Evolutionary conservation across 208 protist genomes (phyloP).

Genomic region (Trypanosoma avium): DNA sequence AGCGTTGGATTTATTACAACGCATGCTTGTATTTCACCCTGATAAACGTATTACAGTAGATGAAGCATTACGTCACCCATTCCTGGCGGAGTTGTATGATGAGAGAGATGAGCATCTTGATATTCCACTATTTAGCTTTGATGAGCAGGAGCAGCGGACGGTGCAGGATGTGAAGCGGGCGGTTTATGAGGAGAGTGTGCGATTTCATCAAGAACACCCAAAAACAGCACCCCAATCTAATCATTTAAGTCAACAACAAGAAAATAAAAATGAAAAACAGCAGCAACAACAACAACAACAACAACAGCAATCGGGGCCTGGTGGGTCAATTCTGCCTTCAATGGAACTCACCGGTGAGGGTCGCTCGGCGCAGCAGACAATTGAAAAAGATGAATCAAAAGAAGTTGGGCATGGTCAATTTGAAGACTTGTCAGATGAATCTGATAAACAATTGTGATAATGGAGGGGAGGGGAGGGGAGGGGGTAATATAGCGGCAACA

Average conservation of each 20-base stretch:
- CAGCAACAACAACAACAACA: slow-evolving; percentile 26
- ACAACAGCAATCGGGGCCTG: slow-evolving; percentile 3
- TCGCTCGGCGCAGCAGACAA: slow-evolving; percentile 78
- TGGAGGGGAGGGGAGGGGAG: slow-evolving; percentile 5
- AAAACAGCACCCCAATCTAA: slow-evolving; percentile 11
- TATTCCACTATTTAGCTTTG: slow-evolving; percentile 73
- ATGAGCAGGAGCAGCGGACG: slow-evolving; percentile 74
- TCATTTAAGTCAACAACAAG: too few relatives aligned
- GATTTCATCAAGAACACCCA: slow-evolving; percentile 64
- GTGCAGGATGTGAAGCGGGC: slow-evolving; percentile 82
- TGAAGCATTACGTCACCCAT: slow-evolving; percentile 91
- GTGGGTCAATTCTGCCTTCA: slow-evolving; percentile 18
- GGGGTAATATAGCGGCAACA: too few relatives aligned
- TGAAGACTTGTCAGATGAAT: slow-evolving; percentile 4
- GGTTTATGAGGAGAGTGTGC: slow-evolving; percentile 81
- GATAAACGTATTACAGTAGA: slow-evolving; percentile 89
- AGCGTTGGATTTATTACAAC: slow-evolving; percentile 88
- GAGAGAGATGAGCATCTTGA: slow-evolving; percentile 60
- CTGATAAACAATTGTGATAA: neutral
- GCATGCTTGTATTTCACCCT: slow-evolving; percentile 94
- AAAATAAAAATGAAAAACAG: neutral
- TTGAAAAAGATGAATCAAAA: slow-evolving; percentile 38
- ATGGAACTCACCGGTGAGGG: slow-evolving; percentile 68
- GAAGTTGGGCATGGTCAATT: slow-evolving; percentile 11
- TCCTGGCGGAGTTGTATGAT: slow-evolving; percentile 84